Evolutionary conservation across 805 yeast species (phyloP), one percentile per base, ranked within the genome.

Genomic region (Dipodascopsis tothii): DNA sequence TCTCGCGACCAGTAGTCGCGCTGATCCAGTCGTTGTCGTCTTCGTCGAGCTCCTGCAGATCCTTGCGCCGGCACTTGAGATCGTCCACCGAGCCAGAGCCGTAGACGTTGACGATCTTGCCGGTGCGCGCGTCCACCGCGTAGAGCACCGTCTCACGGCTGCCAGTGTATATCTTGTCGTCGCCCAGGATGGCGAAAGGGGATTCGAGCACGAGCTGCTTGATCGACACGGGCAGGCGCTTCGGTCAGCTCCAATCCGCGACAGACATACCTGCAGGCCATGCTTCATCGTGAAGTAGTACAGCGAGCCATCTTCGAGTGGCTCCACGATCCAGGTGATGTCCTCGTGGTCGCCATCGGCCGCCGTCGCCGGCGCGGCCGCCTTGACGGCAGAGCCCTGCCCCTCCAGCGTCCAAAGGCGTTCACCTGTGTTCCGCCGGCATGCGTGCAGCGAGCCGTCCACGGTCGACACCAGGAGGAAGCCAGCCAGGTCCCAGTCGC

Each of bases 121-220:
- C 98, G 0, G 84, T 80, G 21, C 67, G 65, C 2, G 85, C 73
- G 60, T 88, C 78, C 19, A 90, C 71, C 2, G 84, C 75, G 56
- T 80, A 83, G 46, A 92, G 70, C 0, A 86, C 77, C 0, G 97
- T 78, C 40, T 72, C 75, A 45, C 92, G 69, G 3, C 79, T 70
- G 3, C 98, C 98, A 0, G 96, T 88, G 63, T 87, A 92, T 2
- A 86, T 75, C 55, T 84, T 84, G 59, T 86, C 92, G 54, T 75
- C 80, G 40, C 71, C 75, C 51, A 79, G 84, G 3, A 85, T 63
- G 2, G 92, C 80, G 61, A 90, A 84, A 0, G 98, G 98, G 1
- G 95, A 82, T 51, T 84, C 81, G 48, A 77, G 60, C 0, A 92
- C 85, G 44, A 92, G 68, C 48, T 82, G 81, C 51, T 77, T 76